Evolutionary conservation across 371 early-diverging fungal genomes (phyloP), one percentile per base, ranked within the genome.

Genomic region (Syncephalis fuscata): DNA sequence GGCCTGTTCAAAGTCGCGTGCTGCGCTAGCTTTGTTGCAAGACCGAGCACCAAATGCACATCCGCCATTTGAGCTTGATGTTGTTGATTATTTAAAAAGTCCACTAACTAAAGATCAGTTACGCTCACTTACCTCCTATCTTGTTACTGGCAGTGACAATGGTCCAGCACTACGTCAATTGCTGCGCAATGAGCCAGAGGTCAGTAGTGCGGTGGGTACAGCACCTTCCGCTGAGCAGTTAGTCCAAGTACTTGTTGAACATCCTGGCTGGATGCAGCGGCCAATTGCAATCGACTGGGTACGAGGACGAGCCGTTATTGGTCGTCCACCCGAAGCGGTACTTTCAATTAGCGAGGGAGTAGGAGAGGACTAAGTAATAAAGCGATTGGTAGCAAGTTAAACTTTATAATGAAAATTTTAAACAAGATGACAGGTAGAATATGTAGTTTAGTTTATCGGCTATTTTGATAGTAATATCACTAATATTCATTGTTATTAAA

Each of bases 211-310:
- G 14, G 53, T 59, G 39, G 41, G 48, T 16, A 50, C 54, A 15
- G 53, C 46, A 2, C 27, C 22, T 23, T 57, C 62, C 0, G 57
- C 50, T 46, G 57, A 60, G n/a, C 66, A 71, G 27, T 49, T 63
- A 0, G 51, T 58, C 38, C 50, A 55, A 1, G 15, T 69, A 2
- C 47, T 71, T n/a, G 48, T 56, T 27, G 8, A 59, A 32, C 53
- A 71, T 19, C 66, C 69, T 25, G 46, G 54, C 5, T 42, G 50
- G 24, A 49, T 71, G 9, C 69, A 71, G 52, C 59, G 71, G 20
- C 71, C 71, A 3, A 59, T 71, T 38, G 57, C 67, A 7, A 56
- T 71, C 16, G 71, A 71, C 44, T 67, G 60, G 55, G 48, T 58
- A 17, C 47, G 49, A 9, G 64, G 62, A 20, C 58, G 49, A 45